A percentile compares a stretch with the other conserved stretches of the same genome.
phyloP scores from a whole-genome alignment of 495 filamentous ascomycete species.

The Chaetomium fimeti region DNA sequence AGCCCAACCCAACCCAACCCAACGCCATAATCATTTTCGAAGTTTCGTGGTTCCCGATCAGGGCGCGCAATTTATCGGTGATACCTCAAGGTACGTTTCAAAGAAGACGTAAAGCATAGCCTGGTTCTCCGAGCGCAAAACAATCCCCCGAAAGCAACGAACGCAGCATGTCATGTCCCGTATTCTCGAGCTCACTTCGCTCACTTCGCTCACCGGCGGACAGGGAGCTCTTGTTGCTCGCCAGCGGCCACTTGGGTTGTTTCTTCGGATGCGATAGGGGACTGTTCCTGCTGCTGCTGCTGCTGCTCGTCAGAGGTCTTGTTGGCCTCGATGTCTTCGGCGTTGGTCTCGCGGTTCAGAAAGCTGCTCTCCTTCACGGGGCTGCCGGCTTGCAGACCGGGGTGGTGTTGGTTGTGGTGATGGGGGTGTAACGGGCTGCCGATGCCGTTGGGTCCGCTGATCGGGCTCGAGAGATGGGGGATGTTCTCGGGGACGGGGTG shows the following conservation, averaged over 20 bases:
- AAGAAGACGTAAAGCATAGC: not conserved
- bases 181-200: not conserved
- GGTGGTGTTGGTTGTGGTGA: slow-evolving; percentile 47
- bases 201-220: slow-evolving; percentile 47
- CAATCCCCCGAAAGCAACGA: not conserved
- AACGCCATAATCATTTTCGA: slow-evolving; percentile 23
- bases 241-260: slow-evolving; percentile 25
- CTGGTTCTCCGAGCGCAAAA: not conserved
- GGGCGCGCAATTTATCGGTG: not conserved
- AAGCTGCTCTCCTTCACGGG: slow-evolving; percentile 86
- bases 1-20: slow-evolving; percentile 9
- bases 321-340: slow-evolving; percentile 59
- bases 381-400: slow-evolving; percentile 62
- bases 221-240: slow-evolving; percentile 61
- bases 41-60: slow-evolving; percentile 13
- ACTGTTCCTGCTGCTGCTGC: slow-evolving; percentile 10
- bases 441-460: slow-evolving; percentile 47
- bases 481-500: slow-evolving; percentile 97
- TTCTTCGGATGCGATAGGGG: not conserved
- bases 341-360: slow-evolving; percentile 71
- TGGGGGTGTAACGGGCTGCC: slow-evolving; percentile 42
- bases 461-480: slow-evolving; percentile 79
- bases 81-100: not conserved
- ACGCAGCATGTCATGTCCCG: not conserved
- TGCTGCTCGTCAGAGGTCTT: slow-evolving; percentile 20